Evolutionary conservation across 495 filamentous ascomycete genomes (phyloP).

Genomic region (Penicillium arizonense): DNA sequence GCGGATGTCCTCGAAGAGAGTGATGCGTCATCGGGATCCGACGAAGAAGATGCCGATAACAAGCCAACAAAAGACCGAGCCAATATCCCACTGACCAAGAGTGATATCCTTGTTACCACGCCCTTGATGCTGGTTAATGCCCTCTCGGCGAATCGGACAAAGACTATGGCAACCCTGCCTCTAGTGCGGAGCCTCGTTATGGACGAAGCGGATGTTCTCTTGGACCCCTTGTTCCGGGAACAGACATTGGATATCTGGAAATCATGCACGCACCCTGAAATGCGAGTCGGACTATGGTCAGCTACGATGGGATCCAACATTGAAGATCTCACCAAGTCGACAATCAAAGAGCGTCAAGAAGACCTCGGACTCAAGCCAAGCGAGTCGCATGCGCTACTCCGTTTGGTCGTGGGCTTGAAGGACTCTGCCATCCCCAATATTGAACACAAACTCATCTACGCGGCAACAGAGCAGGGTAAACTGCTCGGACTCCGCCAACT

Average conservation of each 20-base stretch:
- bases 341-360: slow-evolving; percentile 52
- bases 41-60: slow-evolving; percentile 38
- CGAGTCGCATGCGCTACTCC: slow-evolving; percentile 56
- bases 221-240: slow-evolving; percentile 85
- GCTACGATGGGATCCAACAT: slow-evolving; percentile 95
- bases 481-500: slow-evolving; percentile 88
- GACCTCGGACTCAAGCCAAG: slow-evolving; percentile 14
- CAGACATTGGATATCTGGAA: slow-evolving; percentile 89
- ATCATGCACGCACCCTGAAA: slow-evolving; percentile 60
- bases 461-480: slow-evolving; percentile 90
- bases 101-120: slow-evolving; percentile 88
- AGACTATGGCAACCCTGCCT: slow-evolving; percentile 50
- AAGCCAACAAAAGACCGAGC: slow-evolving; percentile 35
- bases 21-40: slow-evolving; percentile 35
- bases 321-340: slow-evolving; percentile 69
- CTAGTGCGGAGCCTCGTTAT: slow-evolving; percentile 71
- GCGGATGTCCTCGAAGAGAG: slow-evolving; percentile 40
- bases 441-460: slow-evolving; percentile 82
- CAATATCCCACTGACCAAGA: slow-evolving; percentile 52
- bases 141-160: slow-evolving; percentile 51
- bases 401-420: slow-evolving; percentile 90
- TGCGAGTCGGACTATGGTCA: slow-evolving; percentile 84
- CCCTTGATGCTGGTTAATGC: slow-evolving; percentile 77
- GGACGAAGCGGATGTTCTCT: slow-evolving; percentile 92
- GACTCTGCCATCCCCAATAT: slow-evolving; percentile 93